Percentiles rank a stretch among this genome's conserved stretches.
Conservation (phyloP, 192 early-diverging fungal genomes). For the Piromyces sp. region DNA sequence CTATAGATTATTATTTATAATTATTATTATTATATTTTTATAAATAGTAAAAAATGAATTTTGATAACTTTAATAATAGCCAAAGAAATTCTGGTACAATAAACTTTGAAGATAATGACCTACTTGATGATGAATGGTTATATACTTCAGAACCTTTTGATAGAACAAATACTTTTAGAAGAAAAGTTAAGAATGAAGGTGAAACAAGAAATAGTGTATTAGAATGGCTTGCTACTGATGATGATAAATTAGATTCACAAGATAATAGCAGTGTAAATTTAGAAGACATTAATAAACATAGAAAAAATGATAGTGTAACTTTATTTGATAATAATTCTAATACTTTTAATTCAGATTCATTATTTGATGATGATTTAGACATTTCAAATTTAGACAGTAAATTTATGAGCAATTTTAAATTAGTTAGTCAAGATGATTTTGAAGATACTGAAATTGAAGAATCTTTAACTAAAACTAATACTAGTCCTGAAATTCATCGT, state of each 20-base stretch:
- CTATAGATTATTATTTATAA: no score
- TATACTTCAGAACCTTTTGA: background rate
- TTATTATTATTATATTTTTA: no score
- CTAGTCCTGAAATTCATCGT: background rate
- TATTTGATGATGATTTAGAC: background rate
- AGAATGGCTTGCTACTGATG: background rate
- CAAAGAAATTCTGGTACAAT: background rate
- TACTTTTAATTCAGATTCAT: background rate
- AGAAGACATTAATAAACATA: background rate
- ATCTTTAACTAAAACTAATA: background rate
- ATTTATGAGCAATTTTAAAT: background rate
- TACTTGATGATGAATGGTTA: background rate
- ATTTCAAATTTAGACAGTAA: background rate
- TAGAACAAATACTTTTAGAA: background rate
- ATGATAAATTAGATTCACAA: background rate
- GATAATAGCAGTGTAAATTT: background rate
- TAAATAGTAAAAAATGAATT: background rate
- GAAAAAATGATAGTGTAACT: background rate
- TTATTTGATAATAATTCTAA: background rate
- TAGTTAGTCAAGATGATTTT: background rate
- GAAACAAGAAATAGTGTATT: background rate
- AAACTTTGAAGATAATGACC: background rate
- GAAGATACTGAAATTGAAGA: background rate
- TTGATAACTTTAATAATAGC: background rate
- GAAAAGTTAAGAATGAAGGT: background rate